Conservation (phyloP, 1,284 basidiomycete genomes). For the Veloporphyrellus conicus region DNA sequence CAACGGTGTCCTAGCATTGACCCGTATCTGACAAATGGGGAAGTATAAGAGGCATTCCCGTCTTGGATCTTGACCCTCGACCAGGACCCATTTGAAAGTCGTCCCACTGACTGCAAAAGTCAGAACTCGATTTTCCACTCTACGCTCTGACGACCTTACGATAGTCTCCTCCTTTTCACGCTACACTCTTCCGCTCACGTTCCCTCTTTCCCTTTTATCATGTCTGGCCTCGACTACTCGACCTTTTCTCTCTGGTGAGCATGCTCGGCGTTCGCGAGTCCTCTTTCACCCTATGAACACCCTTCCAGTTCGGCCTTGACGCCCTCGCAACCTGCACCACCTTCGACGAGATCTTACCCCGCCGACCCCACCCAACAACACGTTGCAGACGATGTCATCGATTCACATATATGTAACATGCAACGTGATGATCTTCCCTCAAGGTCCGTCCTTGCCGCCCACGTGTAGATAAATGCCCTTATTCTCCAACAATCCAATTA, state of each 20-base stretch:
- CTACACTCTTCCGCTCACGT: neutral
- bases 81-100: conserved; percentile 26
- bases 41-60: conserved; percentile 31
- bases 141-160: conserved; percentile 7
- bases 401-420: conserved; percentile 24
- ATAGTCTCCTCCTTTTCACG: conserved; percentile 8
- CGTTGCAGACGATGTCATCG: conserved; percentile 32
- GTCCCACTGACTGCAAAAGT: conserved; percentile 21
- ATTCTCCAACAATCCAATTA: conserved; percentile 20
- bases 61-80: conserved; percentile 22
- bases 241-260: conserved; percentile 29
- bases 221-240: conserved; percentile 29
- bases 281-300: conserved; percentile 4
- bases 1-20: conserved; percentile 16
- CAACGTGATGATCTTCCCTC: conserved; percentile 36
- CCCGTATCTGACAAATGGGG: conserved; percentile 26
- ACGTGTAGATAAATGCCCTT: conserved; percentile 22
- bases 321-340: conserved; percentile 19
- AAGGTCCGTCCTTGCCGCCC: conserved; percentile 30
- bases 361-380: conserved; percentile 27
- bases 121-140: conserved; percentile 20
- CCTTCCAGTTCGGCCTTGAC: conserved; percentile 26
- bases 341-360: conserved; percentile 28
- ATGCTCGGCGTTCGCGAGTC: neutral
- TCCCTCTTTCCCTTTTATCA: conserved; percentile 5